phyloP scores from a whole-genome alignment of 2,329 filamentous ascomycete species.

The Fusarium floridanum region DNA sequence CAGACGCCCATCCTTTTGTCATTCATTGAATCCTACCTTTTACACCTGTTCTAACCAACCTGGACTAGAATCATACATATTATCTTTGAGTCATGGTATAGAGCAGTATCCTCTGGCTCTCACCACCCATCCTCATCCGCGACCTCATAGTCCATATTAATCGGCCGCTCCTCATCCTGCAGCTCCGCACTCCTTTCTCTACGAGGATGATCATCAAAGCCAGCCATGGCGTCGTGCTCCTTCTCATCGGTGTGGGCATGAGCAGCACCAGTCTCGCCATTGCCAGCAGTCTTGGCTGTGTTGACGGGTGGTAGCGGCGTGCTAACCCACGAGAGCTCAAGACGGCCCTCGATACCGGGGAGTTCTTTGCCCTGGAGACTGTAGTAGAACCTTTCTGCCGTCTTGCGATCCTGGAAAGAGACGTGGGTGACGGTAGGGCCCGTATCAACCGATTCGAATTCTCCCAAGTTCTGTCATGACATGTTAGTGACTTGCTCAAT shows the following conservation, averaged over 20 bases:
- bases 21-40: neutral
- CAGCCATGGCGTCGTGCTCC: slow-evolving; percentile 46
- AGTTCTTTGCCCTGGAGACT: slow-evolving; percentile 69
- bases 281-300: slow-evolving; percentile 14
- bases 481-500: slow-evolving; percentile 7
- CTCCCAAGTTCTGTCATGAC: slow-evolving; percentile 67
- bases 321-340: slow-evolving; percentile 75
- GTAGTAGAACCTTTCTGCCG: slow-evolving; percentile 78
- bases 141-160: slow-evolving; percentile 67
- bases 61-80: neutral
- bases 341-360: slow-evolving; percentile 70
- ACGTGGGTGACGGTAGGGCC: slow-evolving; percentile 64
- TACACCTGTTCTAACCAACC: neutral
- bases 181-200: slow-evolving; percentile 27
- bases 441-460: slow-evolving; percentile 70
- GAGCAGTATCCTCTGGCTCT: slow-evolving; percentile 18
- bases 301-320: slow-evolving; percentile 42
- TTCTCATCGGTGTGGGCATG: slow-evolving; percentile 18
- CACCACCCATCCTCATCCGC: slow-evolving; percentile 65
- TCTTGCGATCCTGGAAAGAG: slow-evolving; percentile 75
- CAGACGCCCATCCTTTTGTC: neutral
- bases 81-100: neutral
- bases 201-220: slow-evolving; percentile 36
- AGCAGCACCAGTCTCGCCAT: slow-evolving; percentile 19
- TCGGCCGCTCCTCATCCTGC: slow-evolving; percentile 49